A percentile compares a stretch with the other conserved stretches of the same genome.
Evolutionary conservation across 495 filamentous ascomycete genomes (phyloP).

Genomic region (Aspergillus biplanus): DNA sequence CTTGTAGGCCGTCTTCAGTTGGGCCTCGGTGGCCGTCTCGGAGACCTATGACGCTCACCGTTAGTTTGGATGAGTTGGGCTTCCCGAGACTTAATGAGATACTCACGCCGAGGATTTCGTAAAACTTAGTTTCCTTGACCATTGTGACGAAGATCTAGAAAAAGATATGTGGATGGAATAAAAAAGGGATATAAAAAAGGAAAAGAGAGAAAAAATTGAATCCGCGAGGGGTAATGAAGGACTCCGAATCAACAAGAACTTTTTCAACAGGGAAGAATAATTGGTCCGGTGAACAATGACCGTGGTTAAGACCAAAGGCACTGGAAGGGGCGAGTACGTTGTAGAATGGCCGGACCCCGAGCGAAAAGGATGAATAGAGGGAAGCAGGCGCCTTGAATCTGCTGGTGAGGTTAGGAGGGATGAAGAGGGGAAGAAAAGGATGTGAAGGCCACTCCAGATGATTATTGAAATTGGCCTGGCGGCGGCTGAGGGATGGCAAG

Average conservation of each 20-base stretch:
- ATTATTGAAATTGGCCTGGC: background rate
- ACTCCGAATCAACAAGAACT: slow-evolving; percentile 24
- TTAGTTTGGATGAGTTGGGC: slow-evolving; percentile 22
- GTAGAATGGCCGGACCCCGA: slow-evolving; percentile 19
- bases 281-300: slow-evolving; percentile 9
- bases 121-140: slow-evolving; percentile 89
- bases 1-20: slow-evolving; percentile 90
- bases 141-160: slow-evolving; percentile 56
- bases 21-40: slow-evolving; percentile 70
- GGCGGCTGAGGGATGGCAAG: slow-evolving; percentile 13
- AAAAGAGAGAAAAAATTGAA: slow-evolving; percentile 19
- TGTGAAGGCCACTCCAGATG: slow-evolving; percentile 5
- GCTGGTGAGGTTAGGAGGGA: slow-evolving; percentile 14
- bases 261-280: slow-evolving; percentile 25
- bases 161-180: background rate
- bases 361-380: slow-evolving; percentile 2
- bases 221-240: slow-evolving; percentile 22
- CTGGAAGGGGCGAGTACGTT: slow-evolving; percentile 19
- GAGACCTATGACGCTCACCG: slow-evolving; percentile 60
- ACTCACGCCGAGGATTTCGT: slow-evolving; percentile 85
- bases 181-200: background rate
- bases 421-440: slow-evolving; percentile 26
- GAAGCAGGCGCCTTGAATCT: slow-evolving; percentile 8
- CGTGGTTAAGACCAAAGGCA: slow-evolving; percentile 13
- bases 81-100: slow-evolving; percentile 8